A percentile compares a stretch with the other conserved stretches of the same genome.
These are phyloP conservation scores for Acacia pycnantha DNA, from an alignment of 331 rosid species.

Conservation along the genomic window DNA sequence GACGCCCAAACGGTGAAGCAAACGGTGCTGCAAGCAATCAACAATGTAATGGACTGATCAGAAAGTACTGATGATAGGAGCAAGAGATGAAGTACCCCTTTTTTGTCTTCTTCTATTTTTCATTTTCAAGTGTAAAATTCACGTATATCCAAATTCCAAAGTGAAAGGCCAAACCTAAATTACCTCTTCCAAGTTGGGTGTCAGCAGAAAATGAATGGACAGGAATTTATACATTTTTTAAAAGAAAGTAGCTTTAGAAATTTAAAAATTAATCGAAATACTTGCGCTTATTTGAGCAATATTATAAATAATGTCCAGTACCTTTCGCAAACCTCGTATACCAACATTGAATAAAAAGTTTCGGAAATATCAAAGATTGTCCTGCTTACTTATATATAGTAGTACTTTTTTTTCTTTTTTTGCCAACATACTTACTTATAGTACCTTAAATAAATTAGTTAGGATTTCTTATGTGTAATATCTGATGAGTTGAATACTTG, in stretches of 20 bases:
- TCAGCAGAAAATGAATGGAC: conserved; percentile 20
- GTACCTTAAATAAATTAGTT: neutral
- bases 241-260: neutral
- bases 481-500: neutral
- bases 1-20: conserved; percentile 74
- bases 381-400: neutral
- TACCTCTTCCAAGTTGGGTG: conserved; percentile 3
- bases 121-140: conserved; percentile 18
- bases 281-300: neutral
- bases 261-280: neutral
- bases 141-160: conserved; percentile 6
- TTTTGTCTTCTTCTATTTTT: neutral
- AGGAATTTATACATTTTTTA: neutral
- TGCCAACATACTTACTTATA: neutral
- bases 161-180: conserved; percentile 21
- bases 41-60: conserved; percentile 41
- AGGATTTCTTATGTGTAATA: neutral
- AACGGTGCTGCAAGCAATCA: conserved; percentile 67
- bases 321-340: neutral
- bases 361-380: neutral
- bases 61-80: conserved; percentile 7
- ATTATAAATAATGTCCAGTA: neutral
- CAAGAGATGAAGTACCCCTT: neutral
- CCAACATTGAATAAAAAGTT: neutral
- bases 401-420: neutral